Evolutionary conservation across 2,329 filamentous ascomycete genomes (phyloP), one percentile per base, ranked within the genome.

Genomic region (Epicoccum sorghinum): DNA sequence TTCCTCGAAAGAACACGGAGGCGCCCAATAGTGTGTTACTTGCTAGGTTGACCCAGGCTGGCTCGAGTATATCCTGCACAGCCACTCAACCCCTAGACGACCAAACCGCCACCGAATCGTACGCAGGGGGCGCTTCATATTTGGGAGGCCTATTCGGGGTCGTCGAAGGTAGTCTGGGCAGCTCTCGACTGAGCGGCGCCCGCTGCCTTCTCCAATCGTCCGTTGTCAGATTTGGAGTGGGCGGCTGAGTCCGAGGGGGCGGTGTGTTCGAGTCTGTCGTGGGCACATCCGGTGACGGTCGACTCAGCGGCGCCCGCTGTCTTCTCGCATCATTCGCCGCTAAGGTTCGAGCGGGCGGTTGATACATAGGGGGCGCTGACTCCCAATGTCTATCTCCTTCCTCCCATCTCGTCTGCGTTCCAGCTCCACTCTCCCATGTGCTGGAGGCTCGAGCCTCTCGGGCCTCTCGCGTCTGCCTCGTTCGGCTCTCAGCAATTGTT

Each of bases 41-140:
- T 29, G 27, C 27, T 6, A 29, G 27, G 1, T 29, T 9, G 27
- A 6, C 27, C 27, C 27, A 29, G n/a, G 13, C 10, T 35, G 6
- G 13, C 33, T 35, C 4, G 4, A 13, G 13, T 12, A 9, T 29
- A 9, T 9, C 9, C 9, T 29, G 27, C 27, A 29, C 27, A 6
- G 9, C 27, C 9, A 4, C n/a, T 36, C 14, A 41, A 12, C 8
- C 12, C 18, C 38, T 38, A 22, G 23, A 35, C 18, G 50, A 33
- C 50, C 51, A 54, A 10, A 54, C 45, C 6, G 45, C 45, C 4
- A 33, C n/a, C 7, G 51, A 45, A 22, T 48, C 27, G 23, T 54
- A 54, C 3, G 51, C 42, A 5, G 49, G 49, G 8, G 49, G 42
- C 23, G 33, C 33, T 30, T 52, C 48, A 8, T 13, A 23, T 14